Evolutionary conservation across 2,329 filamentous ascomycete genomes (phyloP).

Genomic region (Microsporum audouinii): DNA sequence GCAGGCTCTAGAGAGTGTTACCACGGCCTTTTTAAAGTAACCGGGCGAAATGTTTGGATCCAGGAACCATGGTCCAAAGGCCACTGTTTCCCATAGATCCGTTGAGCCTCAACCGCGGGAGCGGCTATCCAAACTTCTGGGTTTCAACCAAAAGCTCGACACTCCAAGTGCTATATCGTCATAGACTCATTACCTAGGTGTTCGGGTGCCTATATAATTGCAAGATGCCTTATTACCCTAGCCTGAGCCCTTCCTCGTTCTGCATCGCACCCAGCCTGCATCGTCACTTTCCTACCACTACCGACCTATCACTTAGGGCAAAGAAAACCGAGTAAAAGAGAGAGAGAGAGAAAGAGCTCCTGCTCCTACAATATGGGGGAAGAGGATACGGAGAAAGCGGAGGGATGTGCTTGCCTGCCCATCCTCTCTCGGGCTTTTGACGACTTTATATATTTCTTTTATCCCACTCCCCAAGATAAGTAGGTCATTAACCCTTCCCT

Average conservation of each 20-base stretch:
- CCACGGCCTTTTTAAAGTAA: constrained; percentile 7
- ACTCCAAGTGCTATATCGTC: neutral
- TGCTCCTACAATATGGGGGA: too few species aligned
- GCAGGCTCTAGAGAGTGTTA: constrained; percentile 27
- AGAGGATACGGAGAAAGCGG: too few species aligned
- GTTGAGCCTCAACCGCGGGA: too few species aligned
- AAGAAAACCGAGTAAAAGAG: too few species aligned
- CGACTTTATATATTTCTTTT: neutral
- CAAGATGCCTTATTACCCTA: neutral
- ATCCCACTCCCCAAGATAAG: neutral
- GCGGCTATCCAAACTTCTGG: neutral
- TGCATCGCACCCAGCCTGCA: too few species aligned
- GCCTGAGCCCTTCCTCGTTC: too few species aligned
- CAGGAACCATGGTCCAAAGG: neutral
- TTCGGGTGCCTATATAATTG: neutral
- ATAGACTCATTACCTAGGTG: neutral
- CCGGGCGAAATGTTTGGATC: neutral
- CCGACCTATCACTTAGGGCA: too few species aligned
- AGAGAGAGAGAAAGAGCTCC: too few species aligned
- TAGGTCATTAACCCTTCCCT: neutral
- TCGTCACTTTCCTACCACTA: too few species aligned
- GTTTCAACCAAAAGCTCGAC: too few species aligned
- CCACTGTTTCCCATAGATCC: neutral
- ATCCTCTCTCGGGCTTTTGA: too few species aligned
- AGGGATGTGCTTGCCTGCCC: too few species aligned